These are phyloP conservation scores for Calcarisporium arbuscula DNA, from an alignment of 2,329 filamentous ascomycete species.

Conservation along the genomic window DNA sequence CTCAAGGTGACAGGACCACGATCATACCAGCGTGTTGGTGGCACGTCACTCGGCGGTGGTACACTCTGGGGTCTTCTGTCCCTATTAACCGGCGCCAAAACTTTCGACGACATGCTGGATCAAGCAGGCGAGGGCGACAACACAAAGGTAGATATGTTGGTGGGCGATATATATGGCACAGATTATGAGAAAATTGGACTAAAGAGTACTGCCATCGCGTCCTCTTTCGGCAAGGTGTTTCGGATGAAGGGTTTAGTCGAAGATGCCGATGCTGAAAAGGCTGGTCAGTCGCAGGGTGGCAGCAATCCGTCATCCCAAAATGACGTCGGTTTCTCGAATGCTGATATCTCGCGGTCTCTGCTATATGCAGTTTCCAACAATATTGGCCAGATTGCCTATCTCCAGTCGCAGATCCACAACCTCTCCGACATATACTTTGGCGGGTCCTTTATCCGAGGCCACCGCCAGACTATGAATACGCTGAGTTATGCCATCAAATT, in stretches of 20 bases:
- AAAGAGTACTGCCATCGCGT: constrained; percentile 92
- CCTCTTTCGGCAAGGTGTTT: constrained; percentile 95
- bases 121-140: constrained; percentile 92
- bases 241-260: constrained; percentile 85
- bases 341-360: constrained; percentile 85
- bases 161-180: constrained; percentile 95
- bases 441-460: constrained; percentile 91
- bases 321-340: constrained; percentile 73
- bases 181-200: constrained; percentile 95
- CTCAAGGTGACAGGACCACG: constrained; percentile 91
- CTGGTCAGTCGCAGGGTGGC: constrained; percentile 48
- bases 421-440: constrained; percentile 95
- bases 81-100: constrained; percentile 83
- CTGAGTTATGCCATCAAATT: constrained; percentile 95
- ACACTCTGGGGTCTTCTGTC: constrained; percentile 94
- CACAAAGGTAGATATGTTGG: constrained; percentile 86
- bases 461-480: constrained; percentile 96
- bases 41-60: constrained; percentile 91
- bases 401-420: constrained; percentile 93
- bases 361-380: constrained; percentile 97
- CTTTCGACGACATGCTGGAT: constrained; percentile 96
- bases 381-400: constrained; percentile 93
- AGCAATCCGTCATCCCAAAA: constrained; percentile 21
- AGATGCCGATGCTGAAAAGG: constrained; percentile 73
- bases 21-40: constrained; percentile 84